Evolutionary conservation across 106 monocot genomes (phyloP).

Genomic region (Dioscorea alata): DNA sequence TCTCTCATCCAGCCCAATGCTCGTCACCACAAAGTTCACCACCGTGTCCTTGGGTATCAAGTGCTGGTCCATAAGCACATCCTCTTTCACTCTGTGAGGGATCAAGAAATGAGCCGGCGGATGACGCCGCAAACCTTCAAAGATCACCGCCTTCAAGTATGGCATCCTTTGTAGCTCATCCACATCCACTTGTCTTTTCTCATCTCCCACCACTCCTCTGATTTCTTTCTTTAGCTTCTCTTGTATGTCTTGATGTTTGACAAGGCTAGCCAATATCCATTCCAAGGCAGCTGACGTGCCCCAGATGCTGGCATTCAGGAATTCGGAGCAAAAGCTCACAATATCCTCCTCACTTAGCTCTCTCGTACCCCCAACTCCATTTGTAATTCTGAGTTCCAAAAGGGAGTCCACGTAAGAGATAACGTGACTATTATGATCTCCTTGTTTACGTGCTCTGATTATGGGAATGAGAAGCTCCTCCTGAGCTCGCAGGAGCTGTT

Average conservation of each 20-base stretch:
- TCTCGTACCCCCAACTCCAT: too few relatives aligned
- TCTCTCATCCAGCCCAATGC: too few relatives aligned
- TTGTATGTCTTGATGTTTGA: conserved; percentile 1
- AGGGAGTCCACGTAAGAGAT: conserved; percentile 1
- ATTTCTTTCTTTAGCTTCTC: neutral
- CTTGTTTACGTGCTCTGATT: too few relatives aligned
- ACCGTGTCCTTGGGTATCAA: too few relatives aligned
- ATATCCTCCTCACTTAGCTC: too few relatives aligned
- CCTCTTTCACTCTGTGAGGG: neutral
- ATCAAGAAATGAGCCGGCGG: neutral
- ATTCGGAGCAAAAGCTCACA: too few relatives aligned
- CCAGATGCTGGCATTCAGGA: too few relatives aligned
- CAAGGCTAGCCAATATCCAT: conserved; percentile 5
- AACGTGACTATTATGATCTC: too few relatives aligned
- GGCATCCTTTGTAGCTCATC: conserved; percentile 3
- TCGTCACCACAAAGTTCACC: too few relatives aligned
- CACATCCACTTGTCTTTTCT: neutral
- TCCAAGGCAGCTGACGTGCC: too few relatives aligned
- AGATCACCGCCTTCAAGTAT: neutral
- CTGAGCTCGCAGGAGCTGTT: too few relatives aligned
- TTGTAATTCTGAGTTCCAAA: neutral
- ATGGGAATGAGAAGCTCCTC: too few relatives aligned
- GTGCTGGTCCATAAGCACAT: neutral
- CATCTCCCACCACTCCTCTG: neutral
- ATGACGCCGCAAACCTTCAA: neutral